A percentile compares a stretch with the other conserved stretches of the same genome.
phyloP scores from a whole-genome alignment of 768 basidiomycete species.

The Mycena amicta region DNA sequence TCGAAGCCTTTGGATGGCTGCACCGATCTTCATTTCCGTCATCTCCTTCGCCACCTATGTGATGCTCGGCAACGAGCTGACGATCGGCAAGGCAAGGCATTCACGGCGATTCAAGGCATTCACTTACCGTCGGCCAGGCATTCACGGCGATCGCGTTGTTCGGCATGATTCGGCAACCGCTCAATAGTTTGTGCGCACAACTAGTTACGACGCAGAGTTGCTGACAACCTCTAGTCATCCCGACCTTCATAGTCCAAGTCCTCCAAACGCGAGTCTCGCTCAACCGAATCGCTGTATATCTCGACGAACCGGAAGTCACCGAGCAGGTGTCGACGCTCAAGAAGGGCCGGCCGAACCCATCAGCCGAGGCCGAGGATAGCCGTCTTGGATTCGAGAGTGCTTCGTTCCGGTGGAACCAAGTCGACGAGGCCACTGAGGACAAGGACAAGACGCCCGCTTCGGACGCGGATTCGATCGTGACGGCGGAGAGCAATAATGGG shows the following conservation, averaged over 20 bases:
- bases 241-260: constrained; percentile 76
- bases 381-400: constrained; percentile 61
- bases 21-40: constrained; percentile 80
- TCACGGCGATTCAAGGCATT: constrained; percentile 91
- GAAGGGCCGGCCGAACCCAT: constrained; percentile 28
- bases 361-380: constrained; percentile 33
- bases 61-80: constrained; percentile 70
- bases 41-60: constrained; percentile 79
- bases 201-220: background rate
- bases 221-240: constrained; percentile 51
- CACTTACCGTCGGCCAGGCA: constrained; percentile 77
- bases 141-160: constrained; percentile 89
- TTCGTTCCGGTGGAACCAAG: constrained; percentile 61
- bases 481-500: constrained; percentile 21
- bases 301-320: constrained; percentile 71
- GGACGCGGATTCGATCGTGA: constrained; percentile 10
- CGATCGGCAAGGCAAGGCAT: constrained; percentile 79
- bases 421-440: constrained; percentile 10
- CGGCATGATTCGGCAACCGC: constrained; percentile 71
- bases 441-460: constrained; percentile 14
- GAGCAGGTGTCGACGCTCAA: constrained; percentile 70
- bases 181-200: constrained; percentile 14
- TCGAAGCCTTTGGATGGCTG: constrained; percentile 57
- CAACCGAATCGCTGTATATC: constrained; percentile 67
- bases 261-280: constrained; percentile 61